phyloP scores from a whole-genome alignment of 2,329 filamentous ascomycete genomes.

The Paramyrothecium sp. region DNA sequence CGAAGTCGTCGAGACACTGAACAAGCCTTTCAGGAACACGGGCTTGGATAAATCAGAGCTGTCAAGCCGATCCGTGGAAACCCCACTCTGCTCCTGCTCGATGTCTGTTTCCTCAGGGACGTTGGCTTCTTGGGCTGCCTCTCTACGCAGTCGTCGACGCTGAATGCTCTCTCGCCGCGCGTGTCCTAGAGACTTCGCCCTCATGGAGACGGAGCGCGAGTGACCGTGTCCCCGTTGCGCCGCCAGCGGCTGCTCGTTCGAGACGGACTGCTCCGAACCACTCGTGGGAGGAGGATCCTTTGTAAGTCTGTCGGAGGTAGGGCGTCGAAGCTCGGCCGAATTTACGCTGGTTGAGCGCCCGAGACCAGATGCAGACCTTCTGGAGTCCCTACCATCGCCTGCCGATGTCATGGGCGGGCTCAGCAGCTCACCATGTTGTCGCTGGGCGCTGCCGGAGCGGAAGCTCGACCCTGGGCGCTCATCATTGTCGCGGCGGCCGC shows the following conservation, averaged over 20 bases:
- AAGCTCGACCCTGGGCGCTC: conserved; percentile 44
- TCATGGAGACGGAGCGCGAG: conserved; percentile 61
- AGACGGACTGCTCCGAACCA: conserved; percentile 73
- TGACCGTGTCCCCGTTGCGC: conserved; percentile 51
- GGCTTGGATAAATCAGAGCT: conserved; percentile 84
- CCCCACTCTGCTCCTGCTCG: conserved; percentile 64
- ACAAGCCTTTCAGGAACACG: conserved; percentile 92
- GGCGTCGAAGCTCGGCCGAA: conserved; percentile 75
- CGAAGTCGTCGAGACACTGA: conserved; percentile 95
- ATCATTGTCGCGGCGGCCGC: conserved; percentile 53
- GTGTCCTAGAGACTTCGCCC: conserved; percentile 87
- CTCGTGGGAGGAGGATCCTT: conserved; percentile 73
- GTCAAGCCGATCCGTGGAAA: conserved; percentile 60
- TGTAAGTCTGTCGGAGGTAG: conserved; percentile 44
- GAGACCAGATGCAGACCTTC: conserved; percentile 60
- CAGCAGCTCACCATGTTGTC: conserved; percentile 75
- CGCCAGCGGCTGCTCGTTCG: conserved; percentile 49
- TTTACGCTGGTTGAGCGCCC: conserved; percentile 91
- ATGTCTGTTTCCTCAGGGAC: conserved; percentile 89
- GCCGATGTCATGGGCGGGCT: conserved; percentile 64
- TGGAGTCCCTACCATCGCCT: conserved; percentile 53
- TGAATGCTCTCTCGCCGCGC: conserved; percentile 90
- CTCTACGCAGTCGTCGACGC: conserved; percentile 72
- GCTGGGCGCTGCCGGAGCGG: conserved; percentile 61
- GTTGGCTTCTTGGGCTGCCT: conserved; percentile 70